Conservation (phyloP, 805 yeast species). For the Candida sakaeoensis region DNA sequence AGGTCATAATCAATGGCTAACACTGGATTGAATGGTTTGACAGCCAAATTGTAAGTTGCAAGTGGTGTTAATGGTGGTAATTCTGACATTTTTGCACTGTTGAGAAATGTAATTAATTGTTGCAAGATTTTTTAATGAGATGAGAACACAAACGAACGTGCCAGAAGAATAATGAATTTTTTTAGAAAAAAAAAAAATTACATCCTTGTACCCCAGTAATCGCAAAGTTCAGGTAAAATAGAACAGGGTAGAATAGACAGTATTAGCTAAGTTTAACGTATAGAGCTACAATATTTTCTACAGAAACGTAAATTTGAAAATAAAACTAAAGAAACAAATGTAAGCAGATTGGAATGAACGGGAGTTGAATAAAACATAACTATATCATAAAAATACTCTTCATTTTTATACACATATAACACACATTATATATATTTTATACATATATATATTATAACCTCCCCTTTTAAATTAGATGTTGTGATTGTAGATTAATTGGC, state of each 20-base stretch:
- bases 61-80: slow-evolving; percentile 62
- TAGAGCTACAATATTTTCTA: too few relatives aligned
- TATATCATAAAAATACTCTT: background rate
- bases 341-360: background rate
- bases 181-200: too few relatives aligned
- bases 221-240: background rate
- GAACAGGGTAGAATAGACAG: background rate
- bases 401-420: slow-evolving; percentile 2
- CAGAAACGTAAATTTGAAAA: too few relatives aligned
- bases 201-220: background rate
- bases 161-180: background rate
- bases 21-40: slow-evolving; percentile 82
- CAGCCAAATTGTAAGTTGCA: slow-evolving; percentile 80
- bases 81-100: slow-evolving; percentile 48
- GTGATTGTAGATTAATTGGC: background rate
- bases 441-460: background rate
- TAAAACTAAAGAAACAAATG: background rate
- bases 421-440: background rate
- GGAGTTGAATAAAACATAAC: background rate
- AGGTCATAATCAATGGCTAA: slow-evolving; percentile 83
- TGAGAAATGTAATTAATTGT: background rate
- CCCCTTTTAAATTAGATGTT: background rate
- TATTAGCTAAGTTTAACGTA: background rate
- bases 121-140: slow-evolving; percentile 4
- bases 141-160: slow-evolving; percentile 1